Conservation (phyloP, 2,329 filamentous ascomycete species). For the Penicillium oxalicum region DNA sequence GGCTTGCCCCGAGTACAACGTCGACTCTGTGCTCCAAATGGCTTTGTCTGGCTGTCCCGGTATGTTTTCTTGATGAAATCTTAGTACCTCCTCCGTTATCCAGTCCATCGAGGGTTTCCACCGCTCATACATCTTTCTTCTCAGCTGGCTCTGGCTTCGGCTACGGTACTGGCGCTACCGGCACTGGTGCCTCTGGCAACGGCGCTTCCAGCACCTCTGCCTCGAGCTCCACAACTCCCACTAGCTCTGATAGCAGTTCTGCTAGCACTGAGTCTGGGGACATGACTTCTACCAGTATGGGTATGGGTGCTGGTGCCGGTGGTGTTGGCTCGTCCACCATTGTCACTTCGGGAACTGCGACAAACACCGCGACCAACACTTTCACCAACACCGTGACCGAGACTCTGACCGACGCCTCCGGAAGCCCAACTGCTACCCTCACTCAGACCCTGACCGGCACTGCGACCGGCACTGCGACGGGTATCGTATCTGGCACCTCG, state of each 20-base stretch:
- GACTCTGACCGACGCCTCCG: constrained; percentile 21
- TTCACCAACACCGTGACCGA: constrained; percentile 7
- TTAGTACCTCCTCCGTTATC: too few relatives aligned
- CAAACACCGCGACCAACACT: constrained; percentile 2
- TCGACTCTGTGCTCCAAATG: constrained; percentile 26
- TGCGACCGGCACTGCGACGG: constrained; percentile 4
- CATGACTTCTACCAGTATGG: background rate
- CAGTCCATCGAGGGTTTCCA: background rate
- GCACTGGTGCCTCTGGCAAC: constrained; percentile 5
- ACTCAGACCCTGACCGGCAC: constrained; percentile 5
- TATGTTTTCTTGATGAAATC: constrained; percentile 4
- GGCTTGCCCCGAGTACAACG: constrained; percentile 39
- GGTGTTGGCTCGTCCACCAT: constrained; percentile 7
- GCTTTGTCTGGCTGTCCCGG: constrained; percentile 34
- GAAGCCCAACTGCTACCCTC: constrained; percentile 17
- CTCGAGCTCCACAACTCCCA: constrained; percentile 6
- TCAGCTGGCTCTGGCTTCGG: constrained; percentile 7
- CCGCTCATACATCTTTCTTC: constrained; percentile 3
- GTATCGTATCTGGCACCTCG: too few relatives aligned
- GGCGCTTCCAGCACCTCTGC: constrained; percentile 4
- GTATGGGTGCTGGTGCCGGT: constrained; percentile 7
- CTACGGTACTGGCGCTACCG: constrained; percentile 8
- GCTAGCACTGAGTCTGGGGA: background rate
- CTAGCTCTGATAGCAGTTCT: constrained; percentile 8
- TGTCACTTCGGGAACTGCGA: constrained; percentile 6